Base-by-base conservation (phyloP, 1,284 basidiomycete genomes). In the Schizopora paradoxa region DNA sequence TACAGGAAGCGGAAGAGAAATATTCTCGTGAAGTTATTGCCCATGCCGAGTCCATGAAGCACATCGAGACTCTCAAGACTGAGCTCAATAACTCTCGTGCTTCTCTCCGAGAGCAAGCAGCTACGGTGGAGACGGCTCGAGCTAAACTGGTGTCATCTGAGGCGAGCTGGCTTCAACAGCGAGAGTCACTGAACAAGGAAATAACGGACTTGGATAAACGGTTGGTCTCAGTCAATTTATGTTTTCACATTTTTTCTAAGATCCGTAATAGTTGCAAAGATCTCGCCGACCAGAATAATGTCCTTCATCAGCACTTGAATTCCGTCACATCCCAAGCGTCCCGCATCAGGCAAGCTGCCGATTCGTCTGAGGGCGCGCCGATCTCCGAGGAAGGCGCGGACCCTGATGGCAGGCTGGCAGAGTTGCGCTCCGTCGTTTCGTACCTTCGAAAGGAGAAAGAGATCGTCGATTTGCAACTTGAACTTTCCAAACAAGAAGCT, bases 381-480 rank as follows among this genome's bases (percentile, higher is more conserved):
- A 53, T 65, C 6, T 55, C 66, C 5, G 72, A 57, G 3, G 55
- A 59, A 7, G 44, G 65, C 4, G 75, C 70, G 13, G 75, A 80
- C 51, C 53, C 63, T 8, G 81, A 84, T 51, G 72, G 69, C 3
- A 82, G 84, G 57, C 52, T 85, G 11, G 69, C 80, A 0, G 86
- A 91, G 55, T 67, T 94, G 13, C 85, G 85, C 34, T 80, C 84
- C 27, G 85, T 95, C 14, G 83, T 94, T 37, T 73, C 81, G 1
- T 92, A 88, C 63, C 67, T 94, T 26, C 79, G 91, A 22, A 87
- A 86, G 56, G 91, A 94, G 68, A 92, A 93, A 66, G 89, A 93
- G 60, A 89, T 93, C 45, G 83, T 88, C 32, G 90, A 93, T 53
- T 73, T 93, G 28, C 88, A 94, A 56, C 73, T 91, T 34, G 87